A percentile compares a stretch with the other conserved stretches of the same genome.
Evolutionary conservation across 257 asterid genomes (phyloP).

Genomic region (Lycium ferocissimum): DNA sequence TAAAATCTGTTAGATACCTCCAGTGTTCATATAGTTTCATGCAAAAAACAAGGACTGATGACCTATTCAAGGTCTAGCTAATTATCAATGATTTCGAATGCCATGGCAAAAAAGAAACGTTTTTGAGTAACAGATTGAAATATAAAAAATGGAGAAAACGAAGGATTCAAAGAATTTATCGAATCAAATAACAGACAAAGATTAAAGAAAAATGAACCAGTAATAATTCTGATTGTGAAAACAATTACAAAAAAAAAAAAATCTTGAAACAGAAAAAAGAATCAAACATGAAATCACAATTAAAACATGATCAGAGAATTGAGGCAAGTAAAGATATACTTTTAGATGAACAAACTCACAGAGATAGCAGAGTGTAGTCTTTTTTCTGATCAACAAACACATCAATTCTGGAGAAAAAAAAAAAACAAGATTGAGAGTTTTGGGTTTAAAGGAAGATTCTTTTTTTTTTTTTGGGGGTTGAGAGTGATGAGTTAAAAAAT

Average conservation of each 20-base stretch:
- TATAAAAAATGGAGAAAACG: background rate
- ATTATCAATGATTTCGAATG: background rate
- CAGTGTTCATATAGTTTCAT: background rate
- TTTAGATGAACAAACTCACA: background rate
- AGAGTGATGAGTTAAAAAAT: background rate
- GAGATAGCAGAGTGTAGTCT: background rate
- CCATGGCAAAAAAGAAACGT: background rate
- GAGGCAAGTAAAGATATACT: background rate
- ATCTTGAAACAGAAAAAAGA: background rate
- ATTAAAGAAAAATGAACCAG: background rate
- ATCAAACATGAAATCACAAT: background rate
- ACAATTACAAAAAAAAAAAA: no score
- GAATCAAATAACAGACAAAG: background rate
- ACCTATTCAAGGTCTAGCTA: background rate
- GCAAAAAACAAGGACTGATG: background rate
- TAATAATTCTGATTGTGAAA: background rate
- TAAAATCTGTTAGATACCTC: background rate
- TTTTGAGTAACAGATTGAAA: background rate
- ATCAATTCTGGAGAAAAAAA: background rate
- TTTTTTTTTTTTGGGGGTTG: background rate
- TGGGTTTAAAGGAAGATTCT: background rate
- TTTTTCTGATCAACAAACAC: background rate
- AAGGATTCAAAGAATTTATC: background rate
- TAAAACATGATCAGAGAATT: background rate
- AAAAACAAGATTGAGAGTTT: slow-evolving; percentile 5